These are phyloP conservation scores for Megacollybia platyphylla DNA, from an alignment of 1,284 basidiomycete genomes.

Conservation along the genomic window DNA sequence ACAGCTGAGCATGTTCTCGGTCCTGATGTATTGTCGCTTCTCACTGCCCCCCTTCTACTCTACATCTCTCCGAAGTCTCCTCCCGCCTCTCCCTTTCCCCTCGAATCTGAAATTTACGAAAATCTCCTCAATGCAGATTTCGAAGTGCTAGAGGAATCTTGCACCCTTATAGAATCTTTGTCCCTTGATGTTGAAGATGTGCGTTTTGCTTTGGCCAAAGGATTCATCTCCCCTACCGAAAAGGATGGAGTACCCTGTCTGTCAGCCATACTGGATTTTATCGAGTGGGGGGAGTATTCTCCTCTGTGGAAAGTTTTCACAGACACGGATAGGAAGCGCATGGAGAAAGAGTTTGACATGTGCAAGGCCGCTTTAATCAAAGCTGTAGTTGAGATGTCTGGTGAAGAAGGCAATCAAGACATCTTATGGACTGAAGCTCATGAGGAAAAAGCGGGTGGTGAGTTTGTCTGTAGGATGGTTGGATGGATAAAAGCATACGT, in stretches of 20 bases:
- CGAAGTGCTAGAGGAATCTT: slow-evolving; percentile 59
- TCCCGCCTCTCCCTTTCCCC: slow-evolving; percentile 24
- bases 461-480: slow-evolving; percentile 65
- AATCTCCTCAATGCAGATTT: slow-evolving; percentile 55
- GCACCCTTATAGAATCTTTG: slow-evolving; percentile 64
- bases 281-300: slow-evolving; percentile 56
- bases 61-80: slow-evolving; percentile 41
- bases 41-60: slow-evolving; percentile 42
- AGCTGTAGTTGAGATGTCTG: slow-evolving; percentile 73
- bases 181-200: slow-evolving; percentile 65
- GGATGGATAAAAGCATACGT: slow-evolving; percentile 60
- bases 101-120: slow-evolving; percentile 29
- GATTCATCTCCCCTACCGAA: slow-evolving; percentile 43
- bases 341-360: slow-evolving; percentile 62
- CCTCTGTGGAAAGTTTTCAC: slow-evolving; percentile 41
- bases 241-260: slow-evolving; percentile 48
- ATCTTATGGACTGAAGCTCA: slow-evolving; percentile 61
- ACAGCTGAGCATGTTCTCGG: slow-evolving; percentile 45
- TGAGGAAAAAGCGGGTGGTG: slow-evolving; percentile 43
- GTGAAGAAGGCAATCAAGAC: slow-evolving; percentile 70
- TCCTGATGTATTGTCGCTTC: slow-evolving; percentile 46
- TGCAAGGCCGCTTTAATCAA: slow-evolving; percentile 81
- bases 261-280: slow-evolving; percentile 52
- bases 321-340: slow-evolving; percentile 32
- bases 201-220: slow-evolving; percentile 58